A percentile compares a stretch with the other conserved stretches of the same genome.
These are phyloP conservation scores for Pilatotrama ljubarskyi DNA, from an alignment of 768 basidiomycete genomes.

Conservation along the genomic window DNA sequence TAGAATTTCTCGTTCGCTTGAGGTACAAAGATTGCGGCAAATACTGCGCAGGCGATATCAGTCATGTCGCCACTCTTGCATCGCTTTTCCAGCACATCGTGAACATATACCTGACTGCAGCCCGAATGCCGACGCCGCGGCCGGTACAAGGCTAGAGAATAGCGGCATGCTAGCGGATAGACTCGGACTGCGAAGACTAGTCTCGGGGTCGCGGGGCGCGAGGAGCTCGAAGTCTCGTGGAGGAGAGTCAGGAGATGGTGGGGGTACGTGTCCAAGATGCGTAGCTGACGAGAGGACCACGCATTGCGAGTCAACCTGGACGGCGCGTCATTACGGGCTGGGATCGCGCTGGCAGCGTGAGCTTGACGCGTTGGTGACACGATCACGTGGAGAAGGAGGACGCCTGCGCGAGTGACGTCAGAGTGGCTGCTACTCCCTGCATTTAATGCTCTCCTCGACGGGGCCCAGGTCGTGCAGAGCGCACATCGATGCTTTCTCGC, in stretches of 20 bases:
- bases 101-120: constrained; percentile 46
- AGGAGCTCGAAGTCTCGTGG: background rate
- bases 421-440: background rate
- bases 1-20: constrained; percentile 64
- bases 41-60: constrained; percentile 34
- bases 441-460: background rate
- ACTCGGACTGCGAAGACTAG: background rate
- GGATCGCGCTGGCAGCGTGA: background rate
- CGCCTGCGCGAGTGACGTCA: constrained; percentile 2
- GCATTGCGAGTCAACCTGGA: background rate
- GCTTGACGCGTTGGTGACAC: constrained; percentile 1
- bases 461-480: too few species aligned
- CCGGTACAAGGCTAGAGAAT: constrained; percentile 55
- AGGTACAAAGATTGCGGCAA: constrained; percentile 65
- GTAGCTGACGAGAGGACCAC: background rate
- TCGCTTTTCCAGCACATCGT: background rate
- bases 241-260: background rate
- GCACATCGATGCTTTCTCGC: background rate
- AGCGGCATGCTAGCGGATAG: constrained; percentile 40
- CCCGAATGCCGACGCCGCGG: constrained; percentile 48
- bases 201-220: too few species aligned
- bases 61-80: background rate
- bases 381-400: background rate
- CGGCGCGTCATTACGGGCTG: background rate
- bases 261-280: background rate